These are phyloP conservation scores for Anthostomella pinea DNA, from an alignment of 2,329 filamentous ascomycete genomes.

Conservation along the genomic window DNA sequence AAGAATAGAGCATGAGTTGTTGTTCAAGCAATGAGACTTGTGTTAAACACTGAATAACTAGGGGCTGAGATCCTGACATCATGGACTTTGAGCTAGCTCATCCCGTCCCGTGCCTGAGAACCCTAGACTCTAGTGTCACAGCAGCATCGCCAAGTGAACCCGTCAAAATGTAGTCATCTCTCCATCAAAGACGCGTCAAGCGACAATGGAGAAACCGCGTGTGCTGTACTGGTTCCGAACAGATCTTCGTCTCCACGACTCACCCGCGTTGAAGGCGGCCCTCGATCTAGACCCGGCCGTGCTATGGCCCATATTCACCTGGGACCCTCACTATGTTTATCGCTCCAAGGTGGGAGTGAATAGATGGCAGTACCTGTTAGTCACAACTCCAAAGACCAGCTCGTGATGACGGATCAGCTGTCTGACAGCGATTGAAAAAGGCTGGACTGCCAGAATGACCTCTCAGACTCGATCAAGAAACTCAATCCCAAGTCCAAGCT, in stretches of 20 bases:
- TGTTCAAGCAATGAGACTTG: too few species aligned
- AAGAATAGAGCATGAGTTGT: too few species aligned
- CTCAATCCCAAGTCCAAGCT: slow-evolving; percentile 68
- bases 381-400: background rate
- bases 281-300: slow-evolving; percentile 65
- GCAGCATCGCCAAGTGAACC: slow-evolving; percentile 1
- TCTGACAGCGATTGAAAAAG: slow-evolving; percentile 34
- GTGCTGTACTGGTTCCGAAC: slow-evolving; percentile 80
- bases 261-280: slow-evolving; percentile 68
- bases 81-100: slow-evolving; percentile 12
- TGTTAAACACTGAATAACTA: slow-evolving; percentile 1
- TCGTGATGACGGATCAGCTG: background rate
- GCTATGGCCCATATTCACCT: slow-evolving; percentile 75
- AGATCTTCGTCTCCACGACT: slow-evolving; percentile 74
- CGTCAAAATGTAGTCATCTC: background rate
- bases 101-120: background rate
- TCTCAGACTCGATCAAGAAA: slow-evolving; percentile 64
- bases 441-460: slow-evolving; percentile 69
- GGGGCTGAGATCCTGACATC: slow-evolving; percentile 24
- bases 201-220: slow-evolving; percentile 39
- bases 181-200: slow-evolving; percentile 10
- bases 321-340: slow-evolving; percentile 80
- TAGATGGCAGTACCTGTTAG: slow-evolving; percentile 68
- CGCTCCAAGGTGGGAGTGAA: slow-evolving; percentile 67
- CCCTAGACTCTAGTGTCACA: background rate